Base-by-base conservation (phyloP, 208 protist genomes). In the Jaenimonas drosophilae region DNA sequence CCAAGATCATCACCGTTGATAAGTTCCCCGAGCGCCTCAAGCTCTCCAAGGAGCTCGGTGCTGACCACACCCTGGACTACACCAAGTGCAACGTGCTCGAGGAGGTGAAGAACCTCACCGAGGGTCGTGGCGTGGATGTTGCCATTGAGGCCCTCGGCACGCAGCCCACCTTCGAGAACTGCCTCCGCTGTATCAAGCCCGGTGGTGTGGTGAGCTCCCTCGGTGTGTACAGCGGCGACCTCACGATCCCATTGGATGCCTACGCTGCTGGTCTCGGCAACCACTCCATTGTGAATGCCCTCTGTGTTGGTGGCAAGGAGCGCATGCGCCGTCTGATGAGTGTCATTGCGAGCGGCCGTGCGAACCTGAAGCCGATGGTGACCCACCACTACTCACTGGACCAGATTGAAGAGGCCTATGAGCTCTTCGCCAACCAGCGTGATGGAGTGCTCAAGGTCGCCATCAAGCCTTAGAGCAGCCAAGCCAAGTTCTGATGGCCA, bases 371-470 rank as follows among this genome's bases (percentile, higher is more conserved):
- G 42, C 27, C 49, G 2, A 55, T 69, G 40, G 49, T 69, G 4
- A 64, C 54, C 9, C 56, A 64, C 29, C 43, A 37, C 45, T 69
- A 49, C 50, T 64, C 62, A 42, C 36, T 62, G 47, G 62, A 59
- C 43, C 31, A 64, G 37, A 63, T 58, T 20, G 50, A 59, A 28
- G 38, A 62, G 43, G 55, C 56, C 7, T 69, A 62, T 36, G 54
- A 69, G 24, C 39, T 69, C 23, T 69, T 69, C 30, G 43, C 34
- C 28, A 53, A 59, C 46, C 56, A 69, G 28, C 52, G 52, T 30
- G 55, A 69, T 40, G 62, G 56, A 30, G 54, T 69, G 27, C 17
- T 64, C 16, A 69, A 64, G 34, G 49, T 62, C 6, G 62, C 62
- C 16, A 50, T 69, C 24, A 59, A 30, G 12, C 62, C 56, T 23